These are phyloP conservation scores for Colletotrichum lini DNA, from an alignment of 2,329 filamentous ascomycete genomes.

Conservation along the genomic window DNA sequence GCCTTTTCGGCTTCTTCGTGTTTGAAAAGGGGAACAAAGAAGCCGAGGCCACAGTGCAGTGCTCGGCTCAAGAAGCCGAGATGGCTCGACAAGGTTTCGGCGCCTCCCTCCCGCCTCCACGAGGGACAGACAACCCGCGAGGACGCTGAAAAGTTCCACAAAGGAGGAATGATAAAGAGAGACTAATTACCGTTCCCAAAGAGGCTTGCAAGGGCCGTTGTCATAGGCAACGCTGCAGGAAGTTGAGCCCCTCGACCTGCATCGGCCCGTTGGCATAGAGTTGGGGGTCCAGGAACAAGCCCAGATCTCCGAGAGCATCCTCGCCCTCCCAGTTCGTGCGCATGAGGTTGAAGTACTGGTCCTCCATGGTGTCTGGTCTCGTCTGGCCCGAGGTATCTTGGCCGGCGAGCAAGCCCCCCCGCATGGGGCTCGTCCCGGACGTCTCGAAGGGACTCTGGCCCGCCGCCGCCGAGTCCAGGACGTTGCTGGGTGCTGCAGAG, in stretches of 20 bases:
- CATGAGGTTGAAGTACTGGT: slow-evolving; percentile 54
- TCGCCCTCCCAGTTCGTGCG: slow-evolving; percentile 54
- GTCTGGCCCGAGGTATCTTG: slow-evolving; percentile 11
- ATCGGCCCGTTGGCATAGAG: slow-evolving; percentile 45
- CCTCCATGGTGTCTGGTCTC: slow-evolving; percentile 50
- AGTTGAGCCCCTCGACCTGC: slow-evolving; percentile 49
- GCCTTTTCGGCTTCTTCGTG: slow-evolving; percentile 21
- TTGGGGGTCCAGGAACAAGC: slow-evolving; percentile 52
- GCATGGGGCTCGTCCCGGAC: slow-evolving; percentile 1
- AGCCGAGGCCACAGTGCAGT: background rate
- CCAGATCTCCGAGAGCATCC: slow-evolving; percentile 52
- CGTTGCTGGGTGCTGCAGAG: slow-evolving; percentile 11
- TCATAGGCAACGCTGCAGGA: slow-evolving; percentile 49
- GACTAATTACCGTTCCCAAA: too few species aligned
- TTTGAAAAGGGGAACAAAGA: background rate
- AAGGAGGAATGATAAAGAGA: background rate
- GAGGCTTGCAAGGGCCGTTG: too few species aligned
- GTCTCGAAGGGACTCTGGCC: slow-evolving; percentile 23
- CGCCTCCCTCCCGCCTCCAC: background rate
- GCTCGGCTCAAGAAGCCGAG: slow-evolving; percentile 29
- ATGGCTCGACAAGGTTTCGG: background rate
- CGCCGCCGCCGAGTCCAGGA: background rate
- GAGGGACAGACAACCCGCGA: background rate
- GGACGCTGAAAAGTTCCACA: background rate
- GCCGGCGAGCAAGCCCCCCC: background rate